A percentile compares a stretch with the other conserved stretches of the same genome.
Evolutionary conservation across 169 alveolate genomes (phyloP).

Genomic region (Plasmodium fragile): DNA sequence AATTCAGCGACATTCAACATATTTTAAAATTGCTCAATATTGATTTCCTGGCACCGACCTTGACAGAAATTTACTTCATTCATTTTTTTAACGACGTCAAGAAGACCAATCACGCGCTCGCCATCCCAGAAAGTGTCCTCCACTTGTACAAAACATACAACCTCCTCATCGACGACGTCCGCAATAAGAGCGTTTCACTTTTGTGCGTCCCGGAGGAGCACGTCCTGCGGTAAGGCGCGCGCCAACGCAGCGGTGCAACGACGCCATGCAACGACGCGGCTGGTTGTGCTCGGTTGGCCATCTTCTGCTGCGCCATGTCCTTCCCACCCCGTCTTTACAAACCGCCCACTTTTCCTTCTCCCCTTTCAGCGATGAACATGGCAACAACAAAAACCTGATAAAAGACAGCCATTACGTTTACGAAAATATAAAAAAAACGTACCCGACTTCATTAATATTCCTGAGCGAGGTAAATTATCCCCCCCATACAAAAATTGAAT

Average conservation of each 20-base stretch:
- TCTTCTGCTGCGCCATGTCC: background rate
- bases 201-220: conserved; percentile 71
- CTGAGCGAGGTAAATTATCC: conserved; percentile 66
- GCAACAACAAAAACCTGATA: conserved; percentile 24
- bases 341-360: background rate
- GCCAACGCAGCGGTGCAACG: background rate
- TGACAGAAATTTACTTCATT: conserved; percentile 72
- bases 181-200: conserved; percentile 33
- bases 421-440: conserved; percentile 71
- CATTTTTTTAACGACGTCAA: conserved; percentile 68
- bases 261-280: background rate
- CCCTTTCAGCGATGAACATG: conserved; percentile 27
- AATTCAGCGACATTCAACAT: conserved; percentile 22
- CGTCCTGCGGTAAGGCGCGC: conserved; percentile 42
- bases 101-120: conserved; percentile 6
- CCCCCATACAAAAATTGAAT: background rate
- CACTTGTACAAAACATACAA: conserved; percentile 54
- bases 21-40: conserved; percentile 62
- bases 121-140: conserved; percentile 49
- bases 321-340: background rate
- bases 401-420: conserved; percentile 68
- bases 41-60: conserved; percentile 65
- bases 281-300: background rate
- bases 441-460: conserved; percentile 64
- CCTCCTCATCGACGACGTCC: conserved; percentile 58